Percentiles rank a stretch among this genome's conserved stretches.
phyloP scores from a whole-genome alignment of 176 grass and related monocot genomes.

The Puya raimondii region DNA sequence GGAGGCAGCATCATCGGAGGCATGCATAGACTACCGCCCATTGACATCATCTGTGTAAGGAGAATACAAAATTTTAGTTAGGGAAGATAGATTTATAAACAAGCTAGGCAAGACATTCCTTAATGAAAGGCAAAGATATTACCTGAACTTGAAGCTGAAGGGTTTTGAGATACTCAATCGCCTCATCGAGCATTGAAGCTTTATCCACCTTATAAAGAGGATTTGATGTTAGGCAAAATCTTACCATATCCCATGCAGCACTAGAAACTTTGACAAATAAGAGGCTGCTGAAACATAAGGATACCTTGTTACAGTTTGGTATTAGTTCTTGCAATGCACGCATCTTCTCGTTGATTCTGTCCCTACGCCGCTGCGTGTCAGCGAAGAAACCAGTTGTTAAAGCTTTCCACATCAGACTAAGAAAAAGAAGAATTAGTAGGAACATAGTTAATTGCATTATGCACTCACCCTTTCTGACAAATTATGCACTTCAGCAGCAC shows the following conservation, averaged over 20 bases:
- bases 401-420: constrained; percentile 5
- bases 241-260: background rate
- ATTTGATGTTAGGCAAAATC: background rate
- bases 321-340: constrained; percentile 59
- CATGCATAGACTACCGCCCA: constrained; percentile 49
- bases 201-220: constrained; percentile 44
- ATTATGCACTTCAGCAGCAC: constrained; percentile 80
- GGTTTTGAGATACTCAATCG: constrained; percentile 70
- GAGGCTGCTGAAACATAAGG: background rate
- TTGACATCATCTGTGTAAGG: constrained; percentile 54
- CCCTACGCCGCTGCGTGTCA: constrained; percentile 51
- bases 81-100: background rate
- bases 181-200: constrained; percentile 70
- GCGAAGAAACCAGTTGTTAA: background rate
- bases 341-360: constrained; percentile 69
- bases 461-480: constrained; percentile 79
- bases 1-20: constrained; percentile 37
- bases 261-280: constrained; percentile 7
- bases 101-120: background rate
- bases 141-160: constrained; percentile 78
- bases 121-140: background rate
- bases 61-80: background rate
- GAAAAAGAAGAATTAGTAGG: constrained; percentile 4
- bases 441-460: background rate
- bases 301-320: constrained; percentile 79